Percentiles rank a stretch among this genome's conserved stretches.
These are phyloP conservation scores for Agastache rugosa DNA, from an alignment of 257 asterid genomes.

Conservation along the genomic window DNA sequence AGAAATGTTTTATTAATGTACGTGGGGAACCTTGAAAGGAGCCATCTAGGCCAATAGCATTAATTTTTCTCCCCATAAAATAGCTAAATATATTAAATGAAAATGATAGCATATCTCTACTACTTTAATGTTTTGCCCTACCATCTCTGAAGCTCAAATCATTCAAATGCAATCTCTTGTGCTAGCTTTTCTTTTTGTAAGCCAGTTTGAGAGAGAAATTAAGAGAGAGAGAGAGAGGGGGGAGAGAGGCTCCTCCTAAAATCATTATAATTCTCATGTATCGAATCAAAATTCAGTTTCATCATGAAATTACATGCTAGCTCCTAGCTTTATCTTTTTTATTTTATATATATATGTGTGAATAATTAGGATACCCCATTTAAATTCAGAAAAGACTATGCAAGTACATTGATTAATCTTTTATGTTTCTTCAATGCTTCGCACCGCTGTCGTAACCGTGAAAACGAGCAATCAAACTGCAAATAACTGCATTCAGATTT, in stretches of 20 bases:
- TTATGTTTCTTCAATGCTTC: conserved; percentile 1
- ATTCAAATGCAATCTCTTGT: conserved; percentile 42
- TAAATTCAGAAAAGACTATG: conserved; percentile 24
- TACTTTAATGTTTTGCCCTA: conserved; percentile 56
- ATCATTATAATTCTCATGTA: conserved; percentile 52
- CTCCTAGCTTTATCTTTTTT: conserved; percentile 18
- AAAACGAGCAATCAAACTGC: conserved; percentile 22
- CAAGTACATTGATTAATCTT: conserved; percentile 38
- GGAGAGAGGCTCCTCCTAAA: conserved; percentile 65
- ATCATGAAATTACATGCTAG: conserved; percentile 40
- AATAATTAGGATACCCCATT: conserved; percentile 26
- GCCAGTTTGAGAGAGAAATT: conserved; percentile 24
- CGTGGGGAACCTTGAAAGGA: conserved; percentile 51
- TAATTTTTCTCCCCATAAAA: conserved; percentile 36
- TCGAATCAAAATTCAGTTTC: conserved; percentile 51
- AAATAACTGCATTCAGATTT: conserved; percentile 46
- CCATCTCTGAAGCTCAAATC: conserved; percentile 49
- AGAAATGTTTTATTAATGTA: conserved; percentile 36
- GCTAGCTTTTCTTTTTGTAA: conserved; percentile 43
- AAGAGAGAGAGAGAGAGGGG: too few species aligned
- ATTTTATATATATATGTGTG: neutral
- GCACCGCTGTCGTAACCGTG: conserved; percentile 26
- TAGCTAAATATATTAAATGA: conserved; percentile 43
- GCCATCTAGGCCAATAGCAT: conserved; percentile 48
- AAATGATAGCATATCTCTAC: conserved; percentile 54